Percentiles rank a stretch among this genome's conserved stretches.
phyloP scores from a whole-genome alignment of 805 yeast species.

The Metschnikowia santaceciliae region DNA sequence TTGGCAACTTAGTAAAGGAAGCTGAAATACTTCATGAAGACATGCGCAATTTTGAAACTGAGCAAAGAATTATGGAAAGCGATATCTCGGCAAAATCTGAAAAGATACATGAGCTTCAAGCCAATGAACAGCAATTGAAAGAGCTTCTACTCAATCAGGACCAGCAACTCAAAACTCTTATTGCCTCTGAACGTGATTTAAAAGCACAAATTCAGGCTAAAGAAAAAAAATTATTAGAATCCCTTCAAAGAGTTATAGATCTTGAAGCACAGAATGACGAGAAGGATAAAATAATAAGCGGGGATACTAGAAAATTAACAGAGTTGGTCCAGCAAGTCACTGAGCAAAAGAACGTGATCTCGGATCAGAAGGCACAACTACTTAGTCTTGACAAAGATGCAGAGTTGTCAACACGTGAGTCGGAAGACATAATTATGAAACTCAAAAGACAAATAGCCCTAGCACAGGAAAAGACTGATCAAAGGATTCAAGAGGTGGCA shows the following conservation, averaged over 20 bases:
- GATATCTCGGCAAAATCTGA: slow-evolving; percentile 6
- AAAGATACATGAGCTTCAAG: slow-evolving; percentile 1
- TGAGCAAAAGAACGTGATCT: slow-evolving; percentile 15
- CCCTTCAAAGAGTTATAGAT: slow-evolving; percentile 20
- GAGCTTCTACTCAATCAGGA: slow-evolving; percentile 2
- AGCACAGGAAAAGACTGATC: slow-evolving; percentile 49
- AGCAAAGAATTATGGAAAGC: slow-evolving; percentile 11
- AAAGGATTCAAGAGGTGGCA: slow-evolving; percentile 57
- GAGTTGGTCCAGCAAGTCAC: slow-evolving; percentile 26
- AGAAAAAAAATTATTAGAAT: neutral
- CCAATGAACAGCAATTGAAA: slow-evolving; percentile 8
- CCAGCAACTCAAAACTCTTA: neutral
- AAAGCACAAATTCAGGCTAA: slow-evolving; percentile 10
- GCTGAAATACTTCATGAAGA: slow-evolving; percentile 15
- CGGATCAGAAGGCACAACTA: slow-evolving; percentile 6
- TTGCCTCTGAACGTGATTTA: neutral
- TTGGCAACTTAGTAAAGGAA: slow-evolving; percentile 14
- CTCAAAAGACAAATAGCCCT: slow-evolving; percentile 25
- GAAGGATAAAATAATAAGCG: slow-evolving; percentile 30
- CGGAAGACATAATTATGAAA: slow-evolving; percentile 17
- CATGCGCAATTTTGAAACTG: slow-evolving; percentile 16
- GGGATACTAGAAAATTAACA: slow-evolving; percentile 27
- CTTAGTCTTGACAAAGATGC: neutral
- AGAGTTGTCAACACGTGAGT: slow-evolving; percentile 6
- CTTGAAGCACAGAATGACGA: slow-evolving; percentile 30